Percentiles rank a stretch among this genome's conserved stretches.
phyloP scores from a whole-genome alignment of 495 filamentous ascomycete genomes.

The Chlorociboria aeruginascens region DNA sequence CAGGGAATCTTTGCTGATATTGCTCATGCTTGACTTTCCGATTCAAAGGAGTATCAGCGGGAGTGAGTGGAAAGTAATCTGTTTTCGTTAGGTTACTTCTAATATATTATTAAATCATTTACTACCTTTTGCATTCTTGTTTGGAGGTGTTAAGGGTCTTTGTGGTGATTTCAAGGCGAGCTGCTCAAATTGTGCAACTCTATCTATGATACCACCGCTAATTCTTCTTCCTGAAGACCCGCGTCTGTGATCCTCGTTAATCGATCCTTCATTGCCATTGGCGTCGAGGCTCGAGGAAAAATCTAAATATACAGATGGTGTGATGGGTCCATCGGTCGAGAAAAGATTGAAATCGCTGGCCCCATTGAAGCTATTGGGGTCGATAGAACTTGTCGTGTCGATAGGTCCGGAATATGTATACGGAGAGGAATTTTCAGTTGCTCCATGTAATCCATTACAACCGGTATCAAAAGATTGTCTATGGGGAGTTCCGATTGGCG shows the following conservation, averaged over 20 bases:
- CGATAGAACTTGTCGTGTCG: constrained; percentile 30
- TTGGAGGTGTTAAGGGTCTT: constrained; percentile 46
- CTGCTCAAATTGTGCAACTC: constrained; percentile 38
- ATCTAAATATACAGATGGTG: constrained; percentile 17
- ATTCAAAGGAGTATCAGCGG: constrained; percentile 33
- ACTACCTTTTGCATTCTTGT: constrained; percentile 43
- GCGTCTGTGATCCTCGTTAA: constrained; percentile 17
- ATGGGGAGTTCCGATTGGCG: constrained; percentile 34
- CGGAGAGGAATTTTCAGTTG: constrained; percentile 1
- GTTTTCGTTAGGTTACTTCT: constrained; percentile 3
- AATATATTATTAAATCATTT: neutral
- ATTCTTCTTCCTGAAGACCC: constrained; percentile 29
- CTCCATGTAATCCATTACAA: constrained; percentile 27
- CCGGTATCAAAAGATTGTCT: constrained; percentile 30
- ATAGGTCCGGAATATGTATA: constrained; percentile 25
- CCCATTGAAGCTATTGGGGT: constrained; percentile 24
- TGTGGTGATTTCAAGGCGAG: constrained; percentile 27
- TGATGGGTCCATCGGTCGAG: constrained; percentile 7
- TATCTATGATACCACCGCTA: constrained; percentile 41
- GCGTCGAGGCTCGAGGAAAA: constrained; percentile 15
- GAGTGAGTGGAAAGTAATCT: constrained; percentile 38
- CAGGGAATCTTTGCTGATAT: constrained; percentile 31
- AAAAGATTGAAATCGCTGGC: constrained; percentile 18
- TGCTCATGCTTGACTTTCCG: constrained; percentile 24
- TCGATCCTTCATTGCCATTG: constrained; percentile 1